Conservation (phyloP, 2,329 filamentous ascomycete species). For the Cladobotryum mycophilum region DNA sequence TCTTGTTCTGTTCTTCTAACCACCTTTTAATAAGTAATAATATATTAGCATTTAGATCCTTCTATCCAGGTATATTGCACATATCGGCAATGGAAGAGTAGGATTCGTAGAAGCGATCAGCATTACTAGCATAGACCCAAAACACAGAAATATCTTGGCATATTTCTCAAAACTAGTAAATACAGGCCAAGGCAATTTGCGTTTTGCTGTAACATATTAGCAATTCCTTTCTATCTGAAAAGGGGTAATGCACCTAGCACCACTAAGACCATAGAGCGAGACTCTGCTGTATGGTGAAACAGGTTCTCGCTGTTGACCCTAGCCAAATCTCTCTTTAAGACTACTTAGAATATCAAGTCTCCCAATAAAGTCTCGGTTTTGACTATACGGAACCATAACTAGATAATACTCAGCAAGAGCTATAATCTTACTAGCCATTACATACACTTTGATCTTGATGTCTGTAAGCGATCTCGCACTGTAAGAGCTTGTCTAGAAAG, state of each 20-base stretch:
- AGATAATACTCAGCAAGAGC: background rate
- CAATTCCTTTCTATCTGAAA: background rate
- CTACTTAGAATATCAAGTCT: background rate
- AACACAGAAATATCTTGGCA: conserved; percentile 23
- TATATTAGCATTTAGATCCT: conserved; percentile 18
- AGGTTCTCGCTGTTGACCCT: background rate
- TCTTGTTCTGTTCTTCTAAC: conserved; percentile 18
- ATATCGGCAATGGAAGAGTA: conserved; percentile 21
- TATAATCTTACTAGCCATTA: background rate
- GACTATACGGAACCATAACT: conserved; percentile 13
- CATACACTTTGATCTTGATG: conserved; percentile 4
- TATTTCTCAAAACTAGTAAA: conserved; percentile 17
- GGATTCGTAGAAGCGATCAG: conserved; percentile 22
- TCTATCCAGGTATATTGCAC: conserved; percentile 18
- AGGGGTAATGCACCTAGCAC: no score
- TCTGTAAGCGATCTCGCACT: background rate
- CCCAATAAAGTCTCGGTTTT: conserved; percentile 10
- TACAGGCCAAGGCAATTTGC: conserved; percentile 14
- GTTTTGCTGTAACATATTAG: background rate
- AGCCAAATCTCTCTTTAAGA: conserved; percentile 8
- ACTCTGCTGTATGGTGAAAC: background rate
- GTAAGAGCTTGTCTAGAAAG: conserved; percentile 3
- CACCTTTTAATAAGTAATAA: conserved; percentile 22
- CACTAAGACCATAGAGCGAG: conserved; percentile 4
- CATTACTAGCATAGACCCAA: conserved; percentile 29